These are phyloP conservation scores for Coprinellus micaceus DNA, from an alignment of 768 basidiomycete species.

Conservation along the genomic window DNA sequence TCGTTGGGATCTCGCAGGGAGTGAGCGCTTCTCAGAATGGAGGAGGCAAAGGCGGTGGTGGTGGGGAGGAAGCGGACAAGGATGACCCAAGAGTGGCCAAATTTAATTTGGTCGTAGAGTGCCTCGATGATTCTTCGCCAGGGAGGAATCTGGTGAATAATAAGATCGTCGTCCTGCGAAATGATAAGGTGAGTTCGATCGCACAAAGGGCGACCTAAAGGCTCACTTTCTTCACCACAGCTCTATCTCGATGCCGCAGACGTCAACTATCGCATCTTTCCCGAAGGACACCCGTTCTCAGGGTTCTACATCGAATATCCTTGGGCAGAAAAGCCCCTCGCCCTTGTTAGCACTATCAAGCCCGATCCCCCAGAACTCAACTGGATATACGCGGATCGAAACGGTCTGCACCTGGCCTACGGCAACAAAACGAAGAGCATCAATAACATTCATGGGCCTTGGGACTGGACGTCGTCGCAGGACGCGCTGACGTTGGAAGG, in stretches of 20 bases:
- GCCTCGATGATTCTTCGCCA: constrained; percentile 10
- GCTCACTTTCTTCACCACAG: constrained; percentile 9
- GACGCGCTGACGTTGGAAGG: constrained; percentile 19
- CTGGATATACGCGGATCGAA: constrained; percentile 28
- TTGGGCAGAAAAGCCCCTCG: constrained; percentile 20
- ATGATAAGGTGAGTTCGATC: constrained; percentile 21
- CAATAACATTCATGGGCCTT: constrained; percentile 24
- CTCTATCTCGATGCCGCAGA: constrained; percentile 27
- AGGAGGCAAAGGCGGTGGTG: constrained; percentile 8
- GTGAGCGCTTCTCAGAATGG: constrained; percentile 18
- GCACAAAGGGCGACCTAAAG: no score
- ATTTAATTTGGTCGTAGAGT: constrained; percentile 21
- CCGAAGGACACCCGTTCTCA: constrained; percentile 27
- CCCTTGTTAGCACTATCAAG: constrained; percentile 29
- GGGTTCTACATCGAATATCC: constrained; percentile 31
- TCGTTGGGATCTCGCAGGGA: constrained; percentile 26
- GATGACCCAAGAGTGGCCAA: constrained; percentile 26
- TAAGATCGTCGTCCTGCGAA: constrained; percentile 24
- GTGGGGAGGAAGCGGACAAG: constrained; percentile 16
- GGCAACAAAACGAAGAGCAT: constrained; percentile 27
- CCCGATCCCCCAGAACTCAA: constrained; percentile 29
- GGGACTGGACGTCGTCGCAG: constrained; percentile 29
- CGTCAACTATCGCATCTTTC: constrained; percentile 19
- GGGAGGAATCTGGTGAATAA: constrained; percentile 16
- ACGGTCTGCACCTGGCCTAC: constrained; percentile 24